A percentile compares a stretch with the other conserved stretches of the same genome.
phyloP scores from a whole-genome alignment of 2,329 filamentous ascomycete species.

The Colletotrichum musicola region DNA sequence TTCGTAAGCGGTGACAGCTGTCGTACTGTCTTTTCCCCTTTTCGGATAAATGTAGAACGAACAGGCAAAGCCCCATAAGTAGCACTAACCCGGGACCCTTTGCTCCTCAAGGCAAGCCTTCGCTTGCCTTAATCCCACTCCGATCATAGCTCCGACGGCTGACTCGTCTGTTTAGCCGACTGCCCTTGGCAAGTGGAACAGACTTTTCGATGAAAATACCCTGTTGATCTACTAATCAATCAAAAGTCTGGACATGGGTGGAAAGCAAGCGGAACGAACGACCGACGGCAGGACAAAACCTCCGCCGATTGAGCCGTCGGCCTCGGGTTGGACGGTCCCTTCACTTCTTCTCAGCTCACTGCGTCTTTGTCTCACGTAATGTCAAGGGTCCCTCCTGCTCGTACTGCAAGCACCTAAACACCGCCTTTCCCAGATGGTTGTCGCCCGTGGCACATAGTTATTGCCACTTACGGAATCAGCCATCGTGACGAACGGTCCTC shows the following conservation, averaged over 20 bases:
- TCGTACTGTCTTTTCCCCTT: background rate
- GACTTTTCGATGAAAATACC: background rate
- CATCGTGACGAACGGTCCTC: no score
- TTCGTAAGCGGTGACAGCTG: slow-evolving; percentile 5
- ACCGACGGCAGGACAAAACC: background rate
- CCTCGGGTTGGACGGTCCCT: slow-evolving; percentile 16
- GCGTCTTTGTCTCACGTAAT: slow-evolving; percentile 22
- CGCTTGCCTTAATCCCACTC: background rate
- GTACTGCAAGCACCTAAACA: slow-evolving; percentile 15
- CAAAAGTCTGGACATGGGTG: no score
- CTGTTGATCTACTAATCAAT: no score
- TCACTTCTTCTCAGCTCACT: slow-evolving; percentile 9
- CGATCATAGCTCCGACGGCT: slow-evolving; percentile 18
- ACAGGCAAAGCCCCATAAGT: background rate
- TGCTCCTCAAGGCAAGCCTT: background rate
- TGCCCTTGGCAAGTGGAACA: slow-evolving; percentile 11
- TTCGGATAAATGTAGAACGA: no score
- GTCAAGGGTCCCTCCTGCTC: slow-evolving; percentile 5
- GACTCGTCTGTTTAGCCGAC: slow-evolving; percentile 21
- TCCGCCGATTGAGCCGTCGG: slow-evolving; percentile 14
- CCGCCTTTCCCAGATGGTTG: background rate
- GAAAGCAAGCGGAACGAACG: no score
- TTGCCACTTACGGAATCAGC: no score
- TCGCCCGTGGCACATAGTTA: background rate
- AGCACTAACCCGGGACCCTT: background rate